Evolutionary conservation across 441 rosid genomes (phyloP), one percentile per base, ranked within the genome.

Genomic region (Croton laevigatus): DNA sequence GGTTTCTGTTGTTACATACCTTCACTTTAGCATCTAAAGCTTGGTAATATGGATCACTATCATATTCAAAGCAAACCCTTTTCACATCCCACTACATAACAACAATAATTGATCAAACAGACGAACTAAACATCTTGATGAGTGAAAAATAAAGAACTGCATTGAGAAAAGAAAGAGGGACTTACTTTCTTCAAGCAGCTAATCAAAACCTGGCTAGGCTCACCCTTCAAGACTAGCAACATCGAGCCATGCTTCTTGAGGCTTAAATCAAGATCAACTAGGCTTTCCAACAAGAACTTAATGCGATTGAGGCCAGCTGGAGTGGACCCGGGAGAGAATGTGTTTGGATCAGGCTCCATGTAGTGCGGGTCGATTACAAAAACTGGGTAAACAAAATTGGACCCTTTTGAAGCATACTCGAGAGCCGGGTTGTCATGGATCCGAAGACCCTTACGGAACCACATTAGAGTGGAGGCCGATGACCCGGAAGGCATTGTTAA

Each of bases 391-490:
- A 94, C 69, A 40, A 74, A 75, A 12, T 44, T 42, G 58, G 91
- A 71, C 7, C 78, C 82, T 38, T 75, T 83, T 6, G 91, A 81
- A 45, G 99, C 96, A 72, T 80, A 78, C 46, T 82, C 83, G 46
- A 94, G 85, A 51, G 98, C 96, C 54, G 99, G 97, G 78, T 94
- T 94, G 79, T 94, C 98, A 81, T 94, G 99, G 79, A 94, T 58
- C 66, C 98, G 88, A 20, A 94, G 89, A 4, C 96, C 98, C 81
- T 94, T 94, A 3, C 98, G 83, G 71, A 94, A 94, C 99, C 99
- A 94, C 81, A 94, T 74, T 52, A 94, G 83, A 32, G 96, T 87
- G 68, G 73, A 68, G 23, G 96, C 86, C 66, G 73, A 68, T 54
- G 91, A 81, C 58, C 71, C 73, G 38, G 86, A 48, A 27, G 90